phyloP scores from a whole-genome alignment of 2,329 filamentous ascomycete species.

The Aaosphaeria arxii region DNA sequence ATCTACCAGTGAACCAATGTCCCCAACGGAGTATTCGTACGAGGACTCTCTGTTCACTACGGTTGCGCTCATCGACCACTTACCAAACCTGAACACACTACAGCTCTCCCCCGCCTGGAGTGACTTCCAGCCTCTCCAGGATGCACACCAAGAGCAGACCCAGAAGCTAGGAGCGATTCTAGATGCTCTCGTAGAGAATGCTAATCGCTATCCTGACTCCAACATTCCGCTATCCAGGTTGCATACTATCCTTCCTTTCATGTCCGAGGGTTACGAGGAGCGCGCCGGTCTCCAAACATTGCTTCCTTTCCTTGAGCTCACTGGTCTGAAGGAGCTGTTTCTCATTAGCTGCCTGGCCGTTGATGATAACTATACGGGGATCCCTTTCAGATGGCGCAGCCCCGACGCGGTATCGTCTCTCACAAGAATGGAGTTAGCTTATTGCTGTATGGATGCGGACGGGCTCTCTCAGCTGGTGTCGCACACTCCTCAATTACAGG shows the following conservation, averaged over 20 bases:
- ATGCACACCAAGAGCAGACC: slow-evolving; percentile 3
- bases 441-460: slow-evolving; percentile 29
- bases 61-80: slow-evolving; percentile 20
- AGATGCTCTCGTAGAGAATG: neutral
- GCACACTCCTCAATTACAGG: slow-evolving; percentile 20
- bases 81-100: slow-evolving; percentile 28
- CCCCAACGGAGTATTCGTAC: neutral
- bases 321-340: slow-evolving; percentile 24
- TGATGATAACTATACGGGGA: slow-evolving; percentile 28
- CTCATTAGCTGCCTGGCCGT: slow-evolving; percentile 29
- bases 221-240: slow-evolving; percentile 15
- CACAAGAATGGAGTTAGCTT: slow-evolving; percentile 27
- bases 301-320: slow-evolving; percentile 24
- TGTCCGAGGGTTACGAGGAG: slow-evolving; percentile 25
- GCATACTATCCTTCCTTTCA: slow-evolving; percentile 28
- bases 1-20: neutral
- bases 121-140: slow-evolving; percentile 3
- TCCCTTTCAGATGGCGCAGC: slow-evolving; percentile 24
- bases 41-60: slow-evolving; percentile 18
- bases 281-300: slow-evolving; percentile 25
- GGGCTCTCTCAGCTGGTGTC: slow-evolving; percentile 20
- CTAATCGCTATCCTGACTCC: neutral
- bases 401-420: slow-evolving; percentile 17
- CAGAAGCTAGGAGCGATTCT: neutral
- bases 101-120: slow-evolving; percentile 24